Conservation (phyloP, 768 basidiomycete species). For the Cystofilobasidium ferigula region DNA sequence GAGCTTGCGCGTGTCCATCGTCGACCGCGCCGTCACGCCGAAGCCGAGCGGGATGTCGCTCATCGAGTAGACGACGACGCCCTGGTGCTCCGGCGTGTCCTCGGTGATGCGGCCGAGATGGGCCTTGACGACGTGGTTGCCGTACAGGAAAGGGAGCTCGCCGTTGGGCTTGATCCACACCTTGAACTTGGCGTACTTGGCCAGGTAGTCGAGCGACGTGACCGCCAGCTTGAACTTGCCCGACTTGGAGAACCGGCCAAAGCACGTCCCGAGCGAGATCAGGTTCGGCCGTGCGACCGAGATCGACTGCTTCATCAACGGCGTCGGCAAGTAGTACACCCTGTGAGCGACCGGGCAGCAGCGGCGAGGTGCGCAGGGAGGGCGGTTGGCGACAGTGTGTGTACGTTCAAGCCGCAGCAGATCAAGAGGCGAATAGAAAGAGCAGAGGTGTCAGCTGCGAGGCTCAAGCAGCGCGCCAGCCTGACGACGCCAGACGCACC, state of each 20-base stretch:
- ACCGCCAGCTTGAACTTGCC: conserved; percentile 97
- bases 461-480: background rate
- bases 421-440: background rate
- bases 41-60: conserved; percentile 89
- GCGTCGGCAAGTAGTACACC: conserved; percentile 92
- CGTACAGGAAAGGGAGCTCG: conserved; percentile 98
- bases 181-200: conserved; percentile 97
- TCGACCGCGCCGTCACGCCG: conserved; percentile 91
- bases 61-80: conserved; percentile 95
- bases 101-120: conserved; percentile 98
- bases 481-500: conserved; percentile 42
- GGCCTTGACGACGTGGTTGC: conserved; percentile 95
- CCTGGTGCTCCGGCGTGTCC: conserved; percentile 97
- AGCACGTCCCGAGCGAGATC: conserved; percentile 84
- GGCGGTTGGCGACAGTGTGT: background rate
- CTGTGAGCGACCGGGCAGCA: conserved; percentile 22
- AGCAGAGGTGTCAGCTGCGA: background rate
- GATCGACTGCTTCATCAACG: conserved; percentile 82
- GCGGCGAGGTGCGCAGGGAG: background rate
- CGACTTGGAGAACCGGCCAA: conserved; percentile 93
- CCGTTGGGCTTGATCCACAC: conserved; percentile 99
- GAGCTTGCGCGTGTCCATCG: conserved; percentile 87
- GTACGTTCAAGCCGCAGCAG: background rate
- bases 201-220: conserved; percentile 81
- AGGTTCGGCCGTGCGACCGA: conserved; percentile 87